Percentiles rank a stretch among this genome's conserved stretches.
Evolutionary conservation across 2,329 filamentous ascomycete genomes (phyloP).

Genomic region (Diaporthe sp.): DNA sequence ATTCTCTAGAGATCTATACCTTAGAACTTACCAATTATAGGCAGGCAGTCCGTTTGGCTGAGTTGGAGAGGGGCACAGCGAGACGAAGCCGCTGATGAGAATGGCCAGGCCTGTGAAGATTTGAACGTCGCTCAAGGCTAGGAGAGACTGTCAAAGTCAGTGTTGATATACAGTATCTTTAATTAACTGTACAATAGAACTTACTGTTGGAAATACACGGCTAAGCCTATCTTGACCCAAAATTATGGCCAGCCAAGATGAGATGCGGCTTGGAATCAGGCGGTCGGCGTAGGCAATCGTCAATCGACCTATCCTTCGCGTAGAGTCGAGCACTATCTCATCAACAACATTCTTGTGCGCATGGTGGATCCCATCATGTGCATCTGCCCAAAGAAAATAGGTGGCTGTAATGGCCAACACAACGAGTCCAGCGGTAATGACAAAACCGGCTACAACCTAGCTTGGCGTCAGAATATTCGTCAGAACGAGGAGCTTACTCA

Average conservation of each 20-base stretch:
- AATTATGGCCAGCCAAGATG: neutral
- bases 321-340: neutral
- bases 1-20: too few species aligned
- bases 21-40: neutral
- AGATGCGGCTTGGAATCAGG: neutral
- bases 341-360: neutral
- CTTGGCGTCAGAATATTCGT: neutral
- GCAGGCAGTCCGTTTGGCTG: neutral
- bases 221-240: neutral
- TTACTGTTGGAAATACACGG: neutral
- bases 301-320: neutral
- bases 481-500: neutral
- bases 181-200: neutral
- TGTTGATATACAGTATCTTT: neutral
- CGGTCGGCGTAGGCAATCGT: neutral
- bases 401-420: neutral
- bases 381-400: neutral
- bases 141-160: neutral
- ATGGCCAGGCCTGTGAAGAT: neutral
- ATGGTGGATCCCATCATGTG: neutral
- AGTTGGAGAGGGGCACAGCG: neutral
- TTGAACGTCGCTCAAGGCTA: neutral
- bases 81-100: neutral
- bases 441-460: slow-evolving; percentile 3
- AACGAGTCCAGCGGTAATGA: neutral